Base-by-base conservation (phyloP, 2,329 filamentous ascomycete species). In the Pseudogymnoascus sp. region DNA sequence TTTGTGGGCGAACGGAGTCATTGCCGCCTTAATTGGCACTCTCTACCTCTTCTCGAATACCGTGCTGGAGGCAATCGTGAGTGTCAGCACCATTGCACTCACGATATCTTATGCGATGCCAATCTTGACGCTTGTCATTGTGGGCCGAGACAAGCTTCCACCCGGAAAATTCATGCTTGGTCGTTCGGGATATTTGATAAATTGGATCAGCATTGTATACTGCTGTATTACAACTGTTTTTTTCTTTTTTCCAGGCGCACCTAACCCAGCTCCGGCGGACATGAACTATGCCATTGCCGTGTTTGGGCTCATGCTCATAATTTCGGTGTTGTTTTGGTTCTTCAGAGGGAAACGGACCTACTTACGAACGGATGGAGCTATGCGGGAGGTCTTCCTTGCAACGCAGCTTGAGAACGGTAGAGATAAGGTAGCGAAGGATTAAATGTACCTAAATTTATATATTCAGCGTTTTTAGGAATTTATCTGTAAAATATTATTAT, bases 271-370 rank as follows among this genome's bases (percentile, higher is more conserved):
- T 0, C 69, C 74, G 0, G 71, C 73, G n/a, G 80, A 83, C 65
- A 83, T 83, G 81, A 84, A 84, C 70, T 84, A 79, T 68, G 81
- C 82, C 5, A 83, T 83, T 67, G 81, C 78, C 0, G 81, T 83
- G 0, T 83, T 84, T 67, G 81, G 80, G 1, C 75, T 83, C 21
- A 82, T 83, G 80, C 66, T 83, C 61, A 73, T 82, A 2, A 74
- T 83, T 6, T 75, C 80, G 0, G 40, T 82, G 1, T 74, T 71
- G 0, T 83, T 83, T 65, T 84, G 81, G 81, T 72, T 82, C 39
- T 61, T 80, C 40, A 76, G 77, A 67, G 81, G 81, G 8, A 54
- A 42, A 12, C 23, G 34, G 31, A 62, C 62, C 5, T 65, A 65
- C 34, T 42, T 64, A 16, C 60, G 54, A 45, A 65, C 64, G 4